These are phyloP conservation scores for Arthrobotrys musiformis DNA, from an alignment of 2,329 filamentous ascomycete genomes.

Conservation along the genomic window DNA sequence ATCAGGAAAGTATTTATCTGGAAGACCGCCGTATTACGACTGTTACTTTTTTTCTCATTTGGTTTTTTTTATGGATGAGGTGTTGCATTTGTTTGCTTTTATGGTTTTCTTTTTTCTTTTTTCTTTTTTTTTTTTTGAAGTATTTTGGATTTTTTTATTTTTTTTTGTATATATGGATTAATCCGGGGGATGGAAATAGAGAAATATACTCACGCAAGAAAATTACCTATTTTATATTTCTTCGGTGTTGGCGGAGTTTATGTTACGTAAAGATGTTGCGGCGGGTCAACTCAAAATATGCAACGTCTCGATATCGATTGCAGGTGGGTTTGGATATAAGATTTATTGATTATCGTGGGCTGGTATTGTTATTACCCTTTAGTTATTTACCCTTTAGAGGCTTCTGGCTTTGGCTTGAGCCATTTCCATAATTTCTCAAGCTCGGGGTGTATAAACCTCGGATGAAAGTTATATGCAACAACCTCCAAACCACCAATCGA, in stretches of 20 bases:
- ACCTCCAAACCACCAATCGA: too few relatives aligned
- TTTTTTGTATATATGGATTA: constrained; percentile 30
- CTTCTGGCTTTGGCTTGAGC: too few relatives aligned
- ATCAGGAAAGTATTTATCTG: too few relatives aligned
- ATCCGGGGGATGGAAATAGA: constrained; percentile 9
- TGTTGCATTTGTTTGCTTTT: constrained; percentile 5
- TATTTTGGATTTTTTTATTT: not conserved
- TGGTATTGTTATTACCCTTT: too few relatives aligned
- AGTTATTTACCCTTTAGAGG: too few relatives aligned
- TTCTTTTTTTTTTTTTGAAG: not conserved
- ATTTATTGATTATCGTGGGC: too few relatives aligned
- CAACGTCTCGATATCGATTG: not conserved
- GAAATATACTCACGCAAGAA: constrained; percentile 3
- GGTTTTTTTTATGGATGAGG: constrained; percentile 9
- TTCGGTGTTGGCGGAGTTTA: not conserved
- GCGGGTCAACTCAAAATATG: not conserved
- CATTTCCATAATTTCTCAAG: too few relatives aligned
- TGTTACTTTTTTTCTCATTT: not conserved
- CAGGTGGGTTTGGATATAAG: too few relatives aligned
- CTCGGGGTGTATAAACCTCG: too few relatives aligned
- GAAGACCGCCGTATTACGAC: not conserved
- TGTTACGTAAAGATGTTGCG: too few relatives aligned
- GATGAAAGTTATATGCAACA: too few relatives aligned
- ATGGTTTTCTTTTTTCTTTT: constrained; percentile 1
- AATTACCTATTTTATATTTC: not conserved